Percentiles rank a stretch among this genome's conserved stretches.
These are phyloP conservation scores for Chrysosphaeria jannelii DNA, from an alignment of 2,329 filamentous ascomycete species.

Conservation along the genomic window DNA sequence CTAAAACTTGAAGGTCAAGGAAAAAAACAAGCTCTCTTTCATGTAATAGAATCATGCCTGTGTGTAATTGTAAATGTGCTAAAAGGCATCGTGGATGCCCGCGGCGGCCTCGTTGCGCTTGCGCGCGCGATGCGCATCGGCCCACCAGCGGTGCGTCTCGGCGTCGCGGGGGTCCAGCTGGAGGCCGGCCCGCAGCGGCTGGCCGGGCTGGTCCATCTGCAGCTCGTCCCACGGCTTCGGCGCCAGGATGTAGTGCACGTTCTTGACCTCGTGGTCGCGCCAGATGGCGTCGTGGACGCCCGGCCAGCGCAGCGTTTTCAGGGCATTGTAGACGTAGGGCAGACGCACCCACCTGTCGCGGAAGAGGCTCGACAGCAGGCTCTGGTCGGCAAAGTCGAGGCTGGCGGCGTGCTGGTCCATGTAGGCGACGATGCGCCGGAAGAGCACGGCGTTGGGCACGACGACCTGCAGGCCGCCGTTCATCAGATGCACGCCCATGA, in stretches of 20 bases:
- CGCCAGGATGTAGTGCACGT: conserved; percentile 27
- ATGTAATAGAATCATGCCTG: no score
- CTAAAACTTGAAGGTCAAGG: background rate
- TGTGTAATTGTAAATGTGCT: background rate
- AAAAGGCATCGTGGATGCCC: conserved; percentile 5
- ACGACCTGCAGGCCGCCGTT: conserved; percentile 28
- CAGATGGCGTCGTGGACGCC: conserved; percentile 24
- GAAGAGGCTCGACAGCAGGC: conserved; percentile 23
- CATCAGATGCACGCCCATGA: conserved; percentile 18
- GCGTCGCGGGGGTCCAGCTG: conserved; percentile 11
- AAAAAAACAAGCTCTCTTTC: no score
- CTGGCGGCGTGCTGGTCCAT: conserved; percentile 15
- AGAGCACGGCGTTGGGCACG: conserved; percentile 17
- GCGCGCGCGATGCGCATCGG: conserved; percentile 14
- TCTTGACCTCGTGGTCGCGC: conserved; percentile 25
- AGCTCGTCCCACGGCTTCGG: conserved; percentile 30
- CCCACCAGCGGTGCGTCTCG: conserved; percentile 25
- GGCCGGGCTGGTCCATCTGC: conserved; percentile 10
- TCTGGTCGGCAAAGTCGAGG: conserved; percentile 29
- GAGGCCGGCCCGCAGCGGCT: conserved; percentile 8
- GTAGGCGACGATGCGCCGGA: conserved; percentile 17
- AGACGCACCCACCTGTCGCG: conserved; percentile 23
- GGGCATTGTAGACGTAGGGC: conserved; percentile 29
- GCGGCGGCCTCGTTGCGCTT: conserved; percentile 3
- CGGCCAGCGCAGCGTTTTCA: conserved; percentile 22